Evolutionary conservation across 1,139 yeast species (phyloP), one percentile per base, ranked within the genome.

Genomic region (Saccharomyces pastorianus): DNA sequence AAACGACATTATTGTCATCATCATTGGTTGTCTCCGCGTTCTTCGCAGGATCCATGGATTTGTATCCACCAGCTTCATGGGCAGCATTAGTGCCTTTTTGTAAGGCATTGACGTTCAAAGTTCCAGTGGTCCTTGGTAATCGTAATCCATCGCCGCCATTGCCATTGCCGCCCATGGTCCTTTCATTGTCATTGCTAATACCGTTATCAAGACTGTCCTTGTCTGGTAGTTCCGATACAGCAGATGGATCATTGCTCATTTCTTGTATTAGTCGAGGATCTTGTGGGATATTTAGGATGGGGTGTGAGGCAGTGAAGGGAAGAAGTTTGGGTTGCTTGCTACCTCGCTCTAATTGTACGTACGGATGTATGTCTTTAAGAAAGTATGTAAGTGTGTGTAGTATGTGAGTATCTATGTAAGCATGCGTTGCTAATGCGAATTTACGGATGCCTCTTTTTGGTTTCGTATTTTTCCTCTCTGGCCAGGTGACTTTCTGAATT

Each of bases 101-200:
- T 47, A 83, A 68, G 1, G 81, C 86, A 56, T 74, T 78, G 50
- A 84, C 84, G 64, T 84, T 79, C 59, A 78, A 72, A 0, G 84
- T 78, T 0, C 83, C 88, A 1, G 85, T 83, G 68, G 79, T 76
- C 50, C 88, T 70, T 9, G 88, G 88, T n/a, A 82, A 64, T n/a
- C 49, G 41, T 34, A 34, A 8, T n/a, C 20, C 28, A n/a, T 44
- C 47, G 13, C 13, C 9, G 31, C 31, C 31, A 13, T 29, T 6
- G 13, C 31, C 11, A 29, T 29, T 13, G 4, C 13, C 13, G 13
- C 31, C 31, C 31, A 9, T 9, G 5, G 31, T 1, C 31, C 31
- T 9, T 29, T 29, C 11, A 29, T 29, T 13, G 13, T 9, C 13
- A 29, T 29, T 29, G 31, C 31, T 29, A 11, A 4, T 29, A 29